Conservation (phyloP, 805 yeast genomes). For the Saccharomycopsis fodiens region DNA sequence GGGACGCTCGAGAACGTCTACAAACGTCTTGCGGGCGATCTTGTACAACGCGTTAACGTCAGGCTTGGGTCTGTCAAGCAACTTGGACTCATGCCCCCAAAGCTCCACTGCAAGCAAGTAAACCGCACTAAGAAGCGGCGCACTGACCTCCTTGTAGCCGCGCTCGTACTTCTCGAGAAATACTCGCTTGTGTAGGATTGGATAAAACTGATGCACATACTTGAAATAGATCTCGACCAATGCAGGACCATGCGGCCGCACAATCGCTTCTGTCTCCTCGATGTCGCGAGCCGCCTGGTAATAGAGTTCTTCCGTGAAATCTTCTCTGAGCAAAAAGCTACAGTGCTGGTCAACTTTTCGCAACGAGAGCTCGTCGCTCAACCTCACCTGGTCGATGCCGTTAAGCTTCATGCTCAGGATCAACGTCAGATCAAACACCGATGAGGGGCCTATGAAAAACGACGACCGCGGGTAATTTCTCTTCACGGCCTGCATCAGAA, state of each 20-base stretch:
- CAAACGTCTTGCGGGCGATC: conserved; percentile 57
- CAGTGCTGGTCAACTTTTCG: conserved; percentile 73
- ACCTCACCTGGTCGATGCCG: conserved; percentile 73
- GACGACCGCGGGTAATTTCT: conserved; percentile 86
- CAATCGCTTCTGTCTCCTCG: conserved; percentile 75
- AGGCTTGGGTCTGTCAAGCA: conserved; percentile 73
- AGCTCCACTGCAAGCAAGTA: conserved; percentile 83
- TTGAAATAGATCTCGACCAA: conserved; percentile 75
- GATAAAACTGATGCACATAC: conserved; percentile 85
- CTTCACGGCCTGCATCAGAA: conserved; percentile 34
- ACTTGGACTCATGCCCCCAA: conserved; percentile 85
- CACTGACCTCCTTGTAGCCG: conserved; percentile 86
- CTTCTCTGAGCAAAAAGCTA: conserved; percentile 75
- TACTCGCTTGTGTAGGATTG: conserved; percentile 83
- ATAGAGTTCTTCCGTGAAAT: conserved; percentile 63
- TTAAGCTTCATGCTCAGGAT: conserved; percentile 57
- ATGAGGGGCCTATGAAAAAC: conserved; percentile 82
- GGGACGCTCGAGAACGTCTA: conserved; percentile 76
- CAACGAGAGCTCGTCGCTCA: conserved; percentile 57
- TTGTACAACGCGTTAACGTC: conserved; percentile 62
- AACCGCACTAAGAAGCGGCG: conserved; percentile 86
- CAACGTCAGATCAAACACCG: conserved; percentile 68
- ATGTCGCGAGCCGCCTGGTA: conserved; percentile 66
- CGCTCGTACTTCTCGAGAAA: conserved; percentile 86
- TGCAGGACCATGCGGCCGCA: conserved; percentile 88